phyloP scores from a whole-genome alignment of 2,329 filamentous ascomycete genomes.

The Arthrobotrys sphaeroides region DNA sequence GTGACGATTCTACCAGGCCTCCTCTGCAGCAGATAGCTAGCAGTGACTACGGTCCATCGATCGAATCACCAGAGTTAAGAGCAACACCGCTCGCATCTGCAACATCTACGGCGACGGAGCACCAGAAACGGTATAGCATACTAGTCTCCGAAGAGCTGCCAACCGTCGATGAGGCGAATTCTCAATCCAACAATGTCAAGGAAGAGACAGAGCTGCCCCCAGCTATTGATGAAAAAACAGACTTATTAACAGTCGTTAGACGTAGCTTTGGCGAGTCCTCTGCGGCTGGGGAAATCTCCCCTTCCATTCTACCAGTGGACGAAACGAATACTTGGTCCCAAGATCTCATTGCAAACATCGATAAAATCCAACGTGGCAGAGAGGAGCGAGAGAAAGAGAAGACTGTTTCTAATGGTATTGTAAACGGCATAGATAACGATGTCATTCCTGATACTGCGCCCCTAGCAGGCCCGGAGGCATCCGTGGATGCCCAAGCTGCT shows the following conservation, averaged over 20 bases:
- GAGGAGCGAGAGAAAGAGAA: neutral
- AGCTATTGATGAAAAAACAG: slow-evolving; percentile 18
- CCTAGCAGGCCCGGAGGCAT: neutral
- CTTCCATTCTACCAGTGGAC: slow-evolving; percentile 6
- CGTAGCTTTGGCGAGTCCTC: slow-evolving; percentile 16
- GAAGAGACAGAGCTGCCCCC: neutral
- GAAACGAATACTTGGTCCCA: slow-evolving; percentile 39
- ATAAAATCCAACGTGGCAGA: slow-evolving; percentile 5
- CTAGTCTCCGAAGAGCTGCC: slow-evolving; percentile 40
- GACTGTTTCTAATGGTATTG: neutral
- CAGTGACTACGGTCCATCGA: slow-evolving; percentile 17
- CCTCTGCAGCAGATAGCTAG: slow-evolving; percentile 32
- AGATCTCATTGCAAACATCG: slow-evolving; percentile 40
- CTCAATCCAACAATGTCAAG: neutral
- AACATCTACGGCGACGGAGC: slow-evolving; percentile 1
- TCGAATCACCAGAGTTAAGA: slow-evolving; percentile 12
- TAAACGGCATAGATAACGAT: neutral
- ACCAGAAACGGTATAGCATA: slow-evolving; percentile 31
- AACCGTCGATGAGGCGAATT: neutral
- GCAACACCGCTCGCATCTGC: neutral
- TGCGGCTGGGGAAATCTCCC: slow-evolving; percentile 16
- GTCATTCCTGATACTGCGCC: neutral
- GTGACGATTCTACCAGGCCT: slow-evolving; percentile 34
- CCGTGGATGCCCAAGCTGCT: slow-evolving; percentile 10
- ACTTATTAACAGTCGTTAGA: slow-evolving; percentile 28